These are phyloP conservation scores for Apiotrichum gracile DNA, from an alignment of 1,284 basidiomycete genomes.

Conservation along the genomic window DNA sequence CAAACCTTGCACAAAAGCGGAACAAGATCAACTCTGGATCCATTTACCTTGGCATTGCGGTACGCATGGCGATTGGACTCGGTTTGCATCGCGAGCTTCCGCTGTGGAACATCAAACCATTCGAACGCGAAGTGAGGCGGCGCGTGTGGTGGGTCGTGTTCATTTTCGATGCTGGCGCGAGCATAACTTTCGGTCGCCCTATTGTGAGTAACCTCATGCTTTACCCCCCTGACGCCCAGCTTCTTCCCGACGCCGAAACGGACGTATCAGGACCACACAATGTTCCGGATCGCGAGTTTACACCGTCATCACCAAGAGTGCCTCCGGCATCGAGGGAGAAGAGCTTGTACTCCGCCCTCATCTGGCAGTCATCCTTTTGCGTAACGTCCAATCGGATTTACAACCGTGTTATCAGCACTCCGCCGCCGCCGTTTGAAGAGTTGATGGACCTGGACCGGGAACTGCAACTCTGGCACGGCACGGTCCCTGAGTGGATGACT, in stretches of 20 bases:
- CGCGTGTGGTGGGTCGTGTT: conserved; percentile 30
- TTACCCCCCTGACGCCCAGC: conserved; percentile 2
- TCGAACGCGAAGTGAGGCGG: conserved; percentile 27
- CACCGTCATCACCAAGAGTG: conserved; percentile 7
- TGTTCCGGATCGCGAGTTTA: conserved; percentile 17
- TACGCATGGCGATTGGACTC: conserved; percentile 31
- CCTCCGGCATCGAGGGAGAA: conserved; percentile 8
- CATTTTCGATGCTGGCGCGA: conserved; percentile 25
- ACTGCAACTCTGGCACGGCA: conserved; percentile 8
- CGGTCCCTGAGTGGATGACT: conserved; percentile 15
- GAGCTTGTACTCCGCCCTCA: conserved; percentile 20
- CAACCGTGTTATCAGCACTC: conserved; percentile 15
- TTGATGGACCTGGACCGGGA: conserved; percentile 17
- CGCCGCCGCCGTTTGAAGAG: conserved; percentile 1
- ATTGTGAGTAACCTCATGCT: conserved; percentile 11
- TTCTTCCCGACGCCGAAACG: conserved; percentile 17
- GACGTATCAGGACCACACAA: conserved; percentile 19
- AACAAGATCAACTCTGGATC: conserved; percentile 24
- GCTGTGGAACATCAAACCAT: conserved; percentile 20
- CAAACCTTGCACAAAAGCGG: conserved; percentile 26
- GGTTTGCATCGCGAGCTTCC: conserved; percentile 29
- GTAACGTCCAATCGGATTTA: conserved; percentile 16
- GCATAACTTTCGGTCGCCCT: conserved; percentile 27
- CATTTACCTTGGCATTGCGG: conserved; percentile 26
- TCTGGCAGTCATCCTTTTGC: conserved; percentile 18